Percentiles rank a stretch among this genome's conserved stretches.
Conservation (phyloP, 1,284 basidiomycete genomes). For the Exobasidium cylindrosporum region DNA sequence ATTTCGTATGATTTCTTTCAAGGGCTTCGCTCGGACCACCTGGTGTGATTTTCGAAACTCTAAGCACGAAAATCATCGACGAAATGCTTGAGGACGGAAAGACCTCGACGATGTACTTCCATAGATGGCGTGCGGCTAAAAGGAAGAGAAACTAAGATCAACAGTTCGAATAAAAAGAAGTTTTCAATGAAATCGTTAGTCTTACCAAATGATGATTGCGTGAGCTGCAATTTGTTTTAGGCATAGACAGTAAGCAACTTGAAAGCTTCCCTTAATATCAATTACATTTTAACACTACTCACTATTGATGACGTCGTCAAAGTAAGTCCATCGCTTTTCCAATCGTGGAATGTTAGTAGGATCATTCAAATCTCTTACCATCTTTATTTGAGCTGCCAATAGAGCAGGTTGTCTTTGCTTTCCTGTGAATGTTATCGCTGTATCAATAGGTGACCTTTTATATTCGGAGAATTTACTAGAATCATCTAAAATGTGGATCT, state of each 20-base stretch:
- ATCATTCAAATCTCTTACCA: conserved; percentile 27
- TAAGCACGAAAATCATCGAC: conserved; percentile 21
- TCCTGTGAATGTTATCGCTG: neutral
- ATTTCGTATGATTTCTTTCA: no score
- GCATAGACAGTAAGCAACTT: neutral
- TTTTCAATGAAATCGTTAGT: neutral
- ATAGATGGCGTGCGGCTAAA: conserved; percentile 20
- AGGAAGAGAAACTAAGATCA: neutral
- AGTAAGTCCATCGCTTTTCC: conserved; percentile 31
- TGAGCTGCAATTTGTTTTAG: conserved; percentile 17
- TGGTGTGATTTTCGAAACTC: no score
- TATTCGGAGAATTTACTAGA: conserved; percentile 16
- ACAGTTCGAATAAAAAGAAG: neutral
- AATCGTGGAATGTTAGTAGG: conserved; percentile 20
- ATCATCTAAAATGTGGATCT: neutral
- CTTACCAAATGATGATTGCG: conserved; percentile 36
- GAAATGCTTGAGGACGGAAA: conserved; percentile 18
- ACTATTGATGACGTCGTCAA: conserved; percentile 29
- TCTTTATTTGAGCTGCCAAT: conserved; percentile 18
- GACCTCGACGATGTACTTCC: conserved; percentile 15
- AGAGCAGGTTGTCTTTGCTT: conserved; percentile 19
- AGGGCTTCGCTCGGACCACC: no score
- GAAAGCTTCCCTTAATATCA: neutral
- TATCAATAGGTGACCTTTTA: conserved; percentile 17
- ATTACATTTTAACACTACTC: no score